Percentiles rank a stretch among this genome's conserved stretches.
These are phyloP conservation scores for Entomortierella lignicola DNA, from an alignment of 192 early-diverging fungal genomes.

Conservation along the genomic window DNA sequence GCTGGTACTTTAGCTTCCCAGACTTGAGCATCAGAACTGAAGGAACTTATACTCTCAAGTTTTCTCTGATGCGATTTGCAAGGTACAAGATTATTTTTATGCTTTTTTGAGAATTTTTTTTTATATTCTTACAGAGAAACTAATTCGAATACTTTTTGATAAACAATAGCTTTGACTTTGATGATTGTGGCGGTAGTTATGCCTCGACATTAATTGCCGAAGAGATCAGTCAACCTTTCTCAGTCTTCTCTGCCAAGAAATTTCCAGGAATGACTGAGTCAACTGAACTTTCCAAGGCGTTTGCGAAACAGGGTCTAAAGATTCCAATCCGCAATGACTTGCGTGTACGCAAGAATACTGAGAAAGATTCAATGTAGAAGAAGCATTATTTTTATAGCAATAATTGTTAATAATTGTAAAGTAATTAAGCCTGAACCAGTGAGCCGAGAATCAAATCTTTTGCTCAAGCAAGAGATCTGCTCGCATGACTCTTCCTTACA, in stretches of 20 bases:
- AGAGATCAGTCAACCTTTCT: slow-evolving; percentile 74
- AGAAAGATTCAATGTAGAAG: slow-evolving; percentile 6
- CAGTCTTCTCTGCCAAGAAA: slow-evolving; percentile 84
- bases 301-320: slow-evolving; percentile 83
- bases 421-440: too few relatives aligned
- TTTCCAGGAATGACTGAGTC: slow-evolving; percentile 92
- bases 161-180: slow-evolving; percentile 15
- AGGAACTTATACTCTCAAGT: slow-evolving; percentile 75
- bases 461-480: too few relatives aligned
- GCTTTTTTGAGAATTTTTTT: neutral
- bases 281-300: slow-evolving; percentile 74
- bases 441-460: too few relatives aligned
- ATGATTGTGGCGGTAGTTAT: slow-evolving; percentile 42
- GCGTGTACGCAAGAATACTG: slow-evolving; percentile 38
- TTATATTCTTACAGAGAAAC: neutral
- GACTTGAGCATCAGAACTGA: slow-evolving; percentile 80
- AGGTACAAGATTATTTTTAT: slow-evolving; percentile 53
- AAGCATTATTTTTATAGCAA: neutral
- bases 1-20: slow-evolving; percentile 83
- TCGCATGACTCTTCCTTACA: neutral
- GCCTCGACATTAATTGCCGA: slow-evolving; percentile 63
- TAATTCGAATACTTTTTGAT: neutral
- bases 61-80: slow-evolving; percentile 76
- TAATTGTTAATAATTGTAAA: neutral
- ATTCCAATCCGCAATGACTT: slow-evolving; percentile 83